A percentile compares a stretch with the other conserved stretches of the same genome.
phyloP scores from a whole-genome alignment of 2,329 filamentous ascomycete species.

The Trichoderma atrobrunneum region DNA sequence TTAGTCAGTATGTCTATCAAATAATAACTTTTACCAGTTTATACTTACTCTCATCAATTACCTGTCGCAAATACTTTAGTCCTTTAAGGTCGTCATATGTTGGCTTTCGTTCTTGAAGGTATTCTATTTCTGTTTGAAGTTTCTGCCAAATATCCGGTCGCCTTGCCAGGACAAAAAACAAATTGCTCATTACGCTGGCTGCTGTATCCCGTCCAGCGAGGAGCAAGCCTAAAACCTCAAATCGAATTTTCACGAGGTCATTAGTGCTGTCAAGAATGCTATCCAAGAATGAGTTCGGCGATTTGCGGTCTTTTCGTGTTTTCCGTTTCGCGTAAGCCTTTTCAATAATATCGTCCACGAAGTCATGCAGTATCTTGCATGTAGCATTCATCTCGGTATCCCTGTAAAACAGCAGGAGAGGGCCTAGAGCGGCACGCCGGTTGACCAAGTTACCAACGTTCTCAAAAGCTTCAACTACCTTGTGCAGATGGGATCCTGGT shows the following conservation, averaged over 20 bases:
- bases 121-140: background rate
- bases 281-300: background rate
- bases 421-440: background rate
- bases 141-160: background rate
- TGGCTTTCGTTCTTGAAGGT: background rate
- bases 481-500: background rate
- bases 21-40: background rate
- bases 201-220: background rate
- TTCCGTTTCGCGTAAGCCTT: background rate
- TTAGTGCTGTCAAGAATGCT: background rate
- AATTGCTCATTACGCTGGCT: background rate
- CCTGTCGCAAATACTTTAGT: background rate
- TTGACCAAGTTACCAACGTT: background rate
- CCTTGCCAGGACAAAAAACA: background rate
- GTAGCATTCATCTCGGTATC: background rate
- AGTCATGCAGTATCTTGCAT: background rate
- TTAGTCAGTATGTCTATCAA: background rate
- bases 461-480: background rate
- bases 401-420: background rate
- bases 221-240: background rate
- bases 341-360: background rate
- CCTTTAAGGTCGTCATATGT: background rate
- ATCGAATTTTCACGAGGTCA: background rate
- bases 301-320: background rate
- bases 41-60: conserved; percentile 4